These are phyloP conservation scores for Pseudozyma thailandica DNA, from an alignment of 1,284 basidiomycete species.

Conservation along the genomic window DNA sequence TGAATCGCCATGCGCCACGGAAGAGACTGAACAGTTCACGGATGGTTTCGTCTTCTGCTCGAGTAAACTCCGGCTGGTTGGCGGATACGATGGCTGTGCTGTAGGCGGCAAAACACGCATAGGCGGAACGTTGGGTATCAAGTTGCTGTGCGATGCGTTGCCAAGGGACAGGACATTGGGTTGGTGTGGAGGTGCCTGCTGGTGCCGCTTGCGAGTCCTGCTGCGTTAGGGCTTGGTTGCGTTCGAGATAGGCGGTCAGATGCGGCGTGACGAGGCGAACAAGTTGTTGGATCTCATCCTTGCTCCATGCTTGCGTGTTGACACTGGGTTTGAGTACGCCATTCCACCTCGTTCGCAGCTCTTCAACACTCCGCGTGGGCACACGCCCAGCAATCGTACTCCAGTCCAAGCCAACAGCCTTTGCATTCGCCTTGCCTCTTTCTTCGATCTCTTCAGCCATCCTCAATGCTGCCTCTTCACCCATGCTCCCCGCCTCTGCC, in stretches of 20 bases:
- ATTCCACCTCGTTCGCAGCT: constrained; percentile 39
- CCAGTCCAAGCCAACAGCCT: constrained; percentile 26
- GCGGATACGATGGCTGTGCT: constrained; percentile 19
- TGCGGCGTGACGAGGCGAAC: constrained; percentile 18
- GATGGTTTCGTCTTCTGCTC: constrained; percentile 27
- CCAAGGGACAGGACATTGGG: constrained; percentile 28
- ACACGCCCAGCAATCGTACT: constrained; percentile 26
- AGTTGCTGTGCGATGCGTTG: constrained; percentile 22
- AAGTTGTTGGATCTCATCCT: constrained; percentile 16
- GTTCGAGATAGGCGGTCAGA: constrained; percentile 5
- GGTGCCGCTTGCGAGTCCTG: neutral
- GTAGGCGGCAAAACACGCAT: constrained; percentile 33
- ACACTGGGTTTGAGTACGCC: constrained; percentile 32
- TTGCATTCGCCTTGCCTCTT: neutral
- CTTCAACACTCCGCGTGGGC: constrained; percentile 26
- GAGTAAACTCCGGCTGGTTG: constrained; percentile 30
- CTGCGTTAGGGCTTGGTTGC: neutral
- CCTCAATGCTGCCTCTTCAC: constrained; percentile 12
- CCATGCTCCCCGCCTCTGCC: constrained; percentile 23
- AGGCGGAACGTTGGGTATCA: constrained; percentile 23
- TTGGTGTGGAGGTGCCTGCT: neutral
- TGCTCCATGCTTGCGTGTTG: constrained; percentile 19
- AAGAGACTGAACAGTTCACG: constrained; percentile 38
- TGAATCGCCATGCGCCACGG: constrained; percentile 40
- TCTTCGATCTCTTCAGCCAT: constrained; percentile 39